Base-by-base conservation (phyloP, 106 monocot species). In the Apostasia ramifera region DNA sequence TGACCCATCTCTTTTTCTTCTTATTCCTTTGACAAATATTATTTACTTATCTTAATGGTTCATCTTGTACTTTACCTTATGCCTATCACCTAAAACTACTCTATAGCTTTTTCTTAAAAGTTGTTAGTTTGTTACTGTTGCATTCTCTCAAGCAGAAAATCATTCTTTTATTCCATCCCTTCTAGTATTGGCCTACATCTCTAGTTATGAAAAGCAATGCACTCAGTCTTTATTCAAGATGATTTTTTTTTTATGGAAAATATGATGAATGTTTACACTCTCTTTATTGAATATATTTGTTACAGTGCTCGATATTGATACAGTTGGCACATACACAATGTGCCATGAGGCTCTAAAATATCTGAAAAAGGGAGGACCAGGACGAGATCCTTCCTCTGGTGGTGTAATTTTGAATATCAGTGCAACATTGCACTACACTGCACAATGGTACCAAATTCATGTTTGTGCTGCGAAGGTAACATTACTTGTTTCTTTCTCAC, bases 281-380 rank as follows among this genome's bases (percentile, higher is more conserved):
- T 64, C 57, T 0, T 47, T 59, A 53, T 8, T 46, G 8, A 39
- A 67, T 56, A 38, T 40, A n/a, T 13, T 26, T 26, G 69, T 53
- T 51, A 5, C 80, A 93, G 93, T 93, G 43, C 12, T 93, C 70
- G 93, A 93, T 49, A 93, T 89, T 70, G 93, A 93, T 80, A 54
- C 86, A 51, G 71, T 93, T 68, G 93, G 93, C 10, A 93, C 93
- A 57, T 93, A 84, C 70, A 93, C 89, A 14, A 86, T 93, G 89
- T 86, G 74, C 53, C 72, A 86, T 74, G 84, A 84, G 72, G 86
- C 88, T 47, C 67, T 93, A 14, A 93, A 84, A 69, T 93, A 89
- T 75, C 77, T 93, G 41, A 89, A 84, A 59, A 80, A 86, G 61
- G 89, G 89, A 66, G 93, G 71, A 37, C 74, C 46, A 6, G 86